Percentiles rank a stretch among this genome's conserved stretches.
These are phyloP conservation scores for Fusarium mundagurra DNA, from an alignment of 2,329 filamentous ascomycete species.

Conservation along the genomic window DNA sequence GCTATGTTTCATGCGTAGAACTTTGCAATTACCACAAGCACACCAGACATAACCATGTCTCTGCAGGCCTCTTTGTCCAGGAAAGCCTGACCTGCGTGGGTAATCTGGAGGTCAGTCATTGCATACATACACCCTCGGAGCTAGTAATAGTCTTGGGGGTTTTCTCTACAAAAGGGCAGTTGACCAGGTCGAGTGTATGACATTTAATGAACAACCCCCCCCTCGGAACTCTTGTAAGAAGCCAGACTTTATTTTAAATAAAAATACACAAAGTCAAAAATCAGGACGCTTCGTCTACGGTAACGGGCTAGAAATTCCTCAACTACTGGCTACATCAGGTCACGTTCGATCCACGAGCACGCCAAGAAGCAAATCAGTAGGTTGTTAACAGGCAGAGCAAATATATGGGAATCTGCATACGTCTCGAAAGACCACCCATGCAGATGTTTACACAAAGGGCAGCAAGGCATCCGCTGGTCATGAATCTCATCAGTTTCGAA, in stretches of 20 bases:
- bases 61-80: constrained; percentile 6
- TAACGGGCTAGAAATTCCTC: neutral
- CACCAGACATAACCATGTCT: neutral
- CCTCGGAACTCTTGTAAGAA: neutral
- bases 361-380: neutral
- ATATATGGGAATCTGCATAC: neutral
- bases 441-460: neutral
- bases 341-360: neutral
- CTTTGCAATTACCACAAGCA: neutral
- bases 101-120: neutral
- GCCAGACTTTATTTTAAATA: neutral
- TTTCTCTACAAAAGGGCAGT: neutral
- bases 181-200: neutral
- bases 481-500: neutral
- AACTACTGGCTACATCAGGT: neutral
- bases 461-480: neutral
- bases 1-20: neutral
- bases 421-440: neutral
- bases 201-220: neutral
- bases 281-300: neutral
- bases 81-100: constrained; percentile 12
- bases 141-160: neutral
- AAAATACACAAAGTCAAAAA: neutral
- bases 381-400: neutral
- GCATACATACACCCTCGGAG: neutral